Evolutionary conservation across 768 basidiomycete genomes (phyloP), one percentile per base, ranked within the genome.

Genomic region (Dentipellis sp.): DNA sequence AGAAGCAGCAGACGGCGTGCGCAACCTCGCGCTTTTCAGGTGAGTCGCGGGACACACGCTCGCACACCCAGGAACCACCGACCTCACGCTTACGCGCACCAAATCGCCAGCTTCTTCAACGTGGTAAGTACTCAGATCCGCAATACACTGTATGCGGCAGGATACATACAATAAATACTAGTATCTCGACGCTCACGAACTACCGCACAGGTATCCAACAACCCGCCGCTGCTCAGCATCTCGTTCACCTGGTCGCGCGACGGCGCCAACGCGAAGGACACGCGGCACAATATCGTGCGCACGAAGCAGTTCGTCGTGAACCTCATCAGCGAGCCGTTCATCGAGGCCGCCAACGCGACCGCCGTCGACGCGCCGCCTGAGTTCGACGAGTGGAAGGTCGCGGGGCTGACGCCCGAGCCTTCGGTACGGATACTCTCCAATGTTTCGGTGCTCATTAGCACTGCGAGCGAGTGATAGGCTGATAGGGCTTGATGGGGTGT

Each of bases 301-400:
- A 84, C 80, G 14, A 82, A 81, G 58, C 75, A 86, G 64, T 91
- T 91, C 67, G 82, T 81, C 8, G 79, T 84, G 51, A 86, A 80
- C 62, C 80, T 86, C 53, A 81, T 92, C 61, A 86, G 82, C 55
- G 84, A 89, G 66, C 69, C 80, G 0, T 79, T 83, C 60, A 68
- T 75, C 50, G 79, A 83, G 62, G 77, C 78, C 2, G 81, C 79
- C 8, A 84, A 84, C 63, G 67, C 69, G 50, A 72, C 76, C n/a
- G 73, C 80, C 8, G 73, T 80, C 21, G 81, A 84, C 55, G 74
- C 80, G 14, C 81, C 81, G 45, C 71, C 71, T 4, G 66, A 75
- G 46, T 71, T 74, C 29, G 72, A 79, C 62, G 81, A 84, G 67
- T 86, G 83, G 84, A 67, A 74, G 46, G 67, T 84, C 53, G 80